Evolutionary conservation across 352 stramenopile genomes (phyloP).

Genomic region (Phytophthora constricta): DNA sequence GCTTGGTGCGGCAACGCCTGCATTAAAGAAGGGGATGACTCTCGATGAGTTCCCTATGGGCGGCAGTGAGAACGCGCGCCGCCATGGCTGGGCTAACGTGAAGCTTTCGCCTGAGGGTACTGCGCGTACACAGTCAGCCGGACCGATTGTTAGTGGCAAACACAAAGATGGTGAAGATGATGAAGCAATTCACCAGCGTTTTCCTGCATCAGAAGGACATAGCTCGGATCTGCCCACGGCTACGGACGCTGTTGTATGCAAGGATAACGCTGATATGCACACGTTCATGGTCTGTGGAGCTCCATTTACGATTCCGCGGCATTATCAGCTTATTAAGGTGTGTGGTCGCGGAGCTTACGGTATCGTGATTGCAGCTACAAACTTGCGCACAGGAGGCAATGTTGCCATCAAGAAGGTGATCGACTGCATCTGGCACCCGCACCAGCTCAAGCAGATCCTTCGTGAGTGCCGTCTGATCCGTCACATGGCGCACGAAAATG

Average conservation of each 20-base stretch:
- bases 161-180: constrained; percentile 36
- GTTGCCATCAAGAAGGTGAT: constrained; percentile 93
- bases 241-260: constrained; percentile 73
- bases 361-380: constrained; percentile 90
- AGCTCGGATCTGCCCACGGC: constrained; percentile 28
- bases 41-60: constrained; percentile 48
- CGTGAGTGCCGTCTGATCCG: constrained; percentile 87
- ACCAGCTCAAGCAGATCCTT: constrained; percentile 90
- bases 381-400: constrained; percentile 81
- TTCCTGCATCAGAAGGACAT: constrained; percentile 34
- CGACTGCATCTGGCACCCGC: constrained; percentile 90
- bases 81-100: constrained; percentile 82
- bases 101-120: constrained; percentile 75
- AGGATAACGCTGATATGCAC: constrained; percentile 89
- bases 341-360: constrained; percentile 88
- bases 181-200: constrained; percentile 48
- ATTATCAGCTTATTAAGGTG: constrained; percentile 91
- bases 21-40: constrained; percentile 38
- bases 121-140: constrained; percentile 62
- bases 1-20: constrained; percentile 46
- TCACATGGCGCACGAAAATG: constrained; percentile 87
- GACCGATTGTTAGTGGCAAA: constrained; percentile 40
- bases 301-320: constrained; percentile 83
- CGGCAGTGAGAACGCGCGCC: constrained; percentile 44
- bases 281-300: constrained; percentile 91